Base-by-base conservation (phyloP, 116 monocot genomes). In the Cymodocea nodosa region DNA sequence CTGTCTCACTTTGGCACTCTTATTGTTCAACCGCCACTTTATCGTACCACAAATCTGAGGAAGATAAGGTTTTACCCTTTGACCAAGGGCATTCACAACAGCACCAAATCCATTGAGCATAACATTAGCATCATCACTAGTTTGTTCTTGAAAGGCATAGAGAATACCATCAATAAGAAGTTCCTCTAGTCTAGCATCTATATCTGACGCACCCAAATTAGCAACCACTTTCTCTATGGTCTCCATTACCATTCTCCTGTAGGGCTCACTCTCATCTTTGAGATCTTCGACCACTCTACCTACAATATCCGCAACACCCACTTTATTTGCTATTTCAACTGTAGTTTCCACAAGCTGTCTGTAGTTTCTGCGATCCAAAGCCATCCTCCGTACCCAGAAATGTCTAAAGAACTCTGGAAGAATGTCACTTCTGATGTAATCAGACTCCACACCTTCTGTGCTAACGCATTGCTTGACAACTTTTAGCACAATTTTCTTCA, bases 1-100 rank as follows among this genome's bases (percentile, higher is more conserved):
- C 60, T 95, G 95, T 76, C 95, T 84, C 30, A 95, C 95, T 72
- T 95, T 95, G 6, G 95, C 95, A 61, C 87, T 87, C 70, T 95
- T 95, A 70, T 95, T 95, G 80, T 95, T 95, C 73, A 95, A 67
- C 13, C 95, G 77, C 95, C 95, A 95, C 63, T 95, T 95, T 37
- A 95, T 95, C 30, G 90, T 95, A 71, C 95, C 95, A 76, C 95
- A 95, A 2, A 95, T 95, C 79, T 95, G 95, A 56, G 95, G 95
- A 50, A 92, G 83, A 44, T 92, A 92, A 17, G 92, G 82, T 23
- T 92, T 92, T 11, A 87, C 92, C 69, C 87, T 82, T 37, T 87
- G 80, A 23, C 92, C 92, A 56, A 92, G 78, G 18, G 92, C 76
- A 80, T 92, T 92, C 19, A 92, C 92, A 62, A 92, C 87, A 44